These are phyloP conservation scores for Diatrype stigma DNA, from an alignment of 2,329 filamentous ascomycete genomes.

Conservation along the genomic window DNA sequence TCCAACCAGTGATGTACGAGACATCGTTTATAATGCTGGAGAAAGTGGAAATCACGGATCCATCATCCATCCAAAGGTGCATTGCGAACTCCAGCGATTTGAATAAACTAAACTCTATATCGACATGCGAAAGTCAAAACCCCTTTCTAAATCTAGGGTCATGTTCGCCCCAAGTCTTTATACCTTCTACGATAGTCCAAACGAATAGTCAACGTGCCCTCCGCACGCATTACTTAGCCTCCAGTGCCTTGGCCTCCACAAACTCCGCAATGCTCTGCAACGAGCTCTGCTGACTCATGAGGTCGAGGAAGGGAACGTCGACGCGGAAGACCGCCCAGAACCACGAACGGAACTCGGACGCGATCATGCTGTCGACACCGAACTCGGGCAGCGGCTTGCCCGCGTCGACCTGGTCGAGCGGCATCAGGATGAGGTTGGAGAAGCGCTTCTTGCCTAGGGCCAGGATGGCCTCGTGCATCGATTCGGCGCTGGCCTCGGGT, in stretches of 20 bases:
- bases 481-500: slow-evolving; percentile 2
- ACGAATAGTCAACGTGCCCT: too few species aligned
- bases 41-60: too few species aligned
- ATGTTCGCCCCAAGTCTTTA: too few species aligned
- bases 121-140: too few species aligned
- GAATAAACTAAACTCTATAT: too few species aligned
- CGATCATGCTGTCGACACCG: slow-evolving; percentile 28
- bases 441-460: slow-evolving; percentile 3
- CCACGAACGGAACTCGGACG: slow-evolving; percentile 25
- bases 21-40: too few species aligned
- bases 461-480: slow-evolving; percentile 15
- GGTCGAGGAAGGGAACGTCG: slow-evolving; percentile 23
- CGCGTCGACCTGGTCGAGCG: slow-evolving; percentile 3
- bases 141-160: too few species aligned
- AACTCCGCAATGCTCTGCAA: background rate
- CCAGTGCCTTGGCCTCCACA: background rate
- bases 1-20: too few species aligned
- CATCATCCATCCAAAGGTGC: too few species aligned
- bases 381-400: slow-evolving; percentile 12
- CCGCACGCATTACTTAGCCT: too few species aligned
- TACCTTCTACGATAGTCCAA: too few species aligned
- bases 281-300: background rate
- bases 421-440: slow-evolving; percentile 3
- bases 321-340: slow-evolving; percentile 23
- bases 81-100: too few species aligned